Base-by-base conservation (phyloP, 768 basidiomycete genomes). In the Auricularia sp. region DNA sequence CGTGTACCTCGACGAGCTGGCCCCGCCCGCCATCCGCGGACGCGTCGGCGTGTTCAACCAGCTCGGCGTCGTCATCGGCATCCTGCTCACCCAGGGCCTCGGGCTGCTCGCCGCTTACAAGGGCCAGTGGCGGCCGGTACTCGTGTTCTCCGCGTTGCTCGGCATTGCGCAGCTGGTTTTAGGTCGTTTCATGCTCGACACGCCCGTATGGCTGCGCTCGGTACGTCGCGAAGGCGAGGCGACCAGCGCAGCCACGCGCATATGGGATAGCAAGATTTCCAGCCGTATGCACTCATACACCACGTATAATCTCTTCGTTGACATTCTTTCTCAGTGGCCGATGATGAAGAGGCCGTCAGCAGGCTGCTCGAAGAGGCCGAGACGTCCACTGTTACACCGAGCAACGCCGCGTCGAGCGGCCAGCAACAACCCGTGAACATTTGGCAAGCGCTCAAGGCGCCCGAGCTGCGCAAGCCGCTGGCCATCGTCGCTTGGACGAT, bases 1-100 rank as follows among this genome's bases (percentile, higher is more conserved):
- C 10, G 81, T 94, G 42, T 94, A 85, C 74, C 79, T 96, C n/a
- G 80, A 88, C 3, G 91, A 94, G 73, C 87, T 96, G 12, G 85
- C 92, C 0, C 94, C 93, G 0, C 75, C 83, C 2, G 80, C 81
- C 58, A 88, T 93, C 64, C 87, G 84, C 68, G 90, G 89, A 21
- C 87, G 78, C 64, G 77, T 93, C 66, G 91, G 90, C 23, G 87
- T 93, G 34, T 78, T 93, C 35, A 91, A 88, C 0, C 92, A 93
- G 68, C 76, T 94, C 34, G 85, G 83, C 44, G 88, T 96, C 70
- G 91, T 96, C 39, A 74, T 91, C 62, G 91, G 91, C 35, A 88
- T 97, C 67, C 87, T 96, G 80, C 72, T 85, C n/a, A 90, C 93
- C 0, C 95, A 98, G 71, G 74, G 80, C 3, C 77, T 91, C 66